phyloP scores from a whole-genome alignment of 2,329 filamentous ascomycete species.

The Colletotrichum salicis region DNA sequence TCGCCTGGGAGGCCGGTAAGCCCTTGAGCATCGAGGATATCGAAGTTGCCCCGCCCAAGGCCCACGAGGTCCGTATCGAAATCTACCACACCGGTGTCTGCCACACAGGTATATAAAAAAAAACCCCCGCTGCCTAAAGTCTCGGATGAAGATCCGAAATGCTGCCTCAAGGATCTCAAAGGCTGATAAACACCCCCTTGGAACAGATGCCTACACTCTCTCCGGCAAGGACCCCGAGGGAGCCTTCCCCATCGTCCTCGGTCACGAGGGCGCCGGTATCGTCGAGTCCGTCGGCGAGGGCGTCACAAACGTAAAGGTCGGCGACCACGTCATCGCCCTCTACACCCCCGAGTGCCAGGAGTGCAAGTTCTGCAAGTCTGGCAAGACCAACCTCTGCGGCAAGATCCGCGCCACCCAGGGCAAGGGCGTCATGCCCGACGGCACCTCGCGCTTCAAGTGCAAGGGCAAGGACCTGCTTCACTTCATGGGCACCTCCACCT shows the following conservation, averaged over 20 bases:
- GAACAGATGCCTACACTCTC: constrained; percentile 88
- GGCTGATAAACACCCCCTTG: background rate
- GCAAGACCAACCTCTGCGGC: constrained; percentile 98
- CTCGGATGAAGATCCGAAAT: constrained; percentile 3
- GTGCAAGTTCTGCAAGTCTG: constrained; percentile 99
- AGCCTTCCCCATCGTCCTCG: constrained; percentile 87
- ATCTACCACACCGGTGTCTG: constrained; percentile 99
- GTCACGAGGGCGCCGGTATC: constrained; percentile 91
- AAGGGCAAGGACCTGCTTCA: constrained; percentile 95
- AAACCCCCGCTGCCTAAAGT: constrained; percentile 32
- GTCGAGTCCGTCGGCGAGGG: constrained; percentile 95
- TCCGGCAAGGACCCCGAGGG: constrained; percentile 98
- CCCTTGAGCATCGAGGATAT: constrained; percentile 90
- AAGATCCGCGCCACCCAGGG: constrained; percentile 97
- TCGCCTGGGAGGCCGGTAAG: constrained; percentile 97
- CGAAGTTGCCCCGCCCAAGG: constrained; percentile 88
- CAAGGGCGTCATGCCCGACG: constrained; percentile 96
- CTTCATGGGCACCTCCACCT: constrained; percentile 99
- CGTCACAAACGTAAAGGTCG: constrained; percentile 92
- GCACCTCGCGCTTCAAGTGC: constrained; percentile 92
- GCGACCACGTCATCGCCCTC: constrained; percentile 90
- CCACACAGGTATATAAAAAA: constrained; percentile 78
- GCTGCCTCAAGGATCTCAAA: too few relatives aligned
- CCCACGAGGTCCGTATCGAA: constrained; percentile 95
- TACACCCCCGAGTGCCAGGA: constrained; percentile 97